Evolutionary conservation across 2,329 filamentous ascomycete genomes (phyloP).

Genomic region (Cercospora zeae-maydis): DNA sequence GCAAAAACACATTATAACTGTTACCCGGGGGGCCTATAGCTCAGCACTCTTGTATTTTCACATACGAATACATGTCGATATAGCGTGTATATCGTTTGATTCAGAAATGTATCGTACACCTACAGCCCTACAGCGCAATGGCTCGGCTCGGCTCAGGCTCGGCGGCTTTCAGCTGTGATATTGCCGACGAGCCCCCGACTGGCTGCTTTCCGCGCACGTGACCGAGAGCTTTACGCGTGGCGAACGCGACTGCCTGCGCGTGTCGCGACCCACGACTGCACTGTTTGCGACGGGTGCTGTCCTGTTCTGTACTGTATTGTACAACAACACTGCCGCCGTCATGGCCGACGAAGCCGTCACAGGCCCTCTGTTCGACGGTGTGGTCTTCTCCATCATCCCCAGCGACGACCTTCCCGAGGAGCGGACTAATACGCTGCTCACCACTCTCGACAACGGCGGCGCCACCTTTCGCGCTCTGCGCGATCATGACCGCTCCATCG

Average conservation of each 20-base stretch:
- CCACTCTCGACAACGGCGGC: slow-evolving; percentile 46
- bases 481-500: slow-evolving; percentile 36
- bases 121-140: too few species aligned
- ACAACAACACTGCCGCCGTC: background rate
- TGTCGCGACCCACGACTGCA: background rate
- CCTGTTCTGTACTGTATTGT: background rate
- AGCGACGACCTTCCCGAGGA: slow-evolving; percentile 29
- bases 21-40: too few species aligned
- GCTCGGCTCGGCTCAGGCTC: too few species aligned
- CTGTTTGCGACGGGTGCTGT: background rate
- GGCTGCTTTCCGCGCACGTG: background rate
- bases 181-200: too few species aligned
- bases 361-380: slow-evolving; percentile 38
- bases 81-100: too few species aligned
- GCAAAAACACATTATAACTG: too few species aligned
- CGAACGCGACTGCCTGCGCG: background rate
- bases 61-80: too few species aligned
- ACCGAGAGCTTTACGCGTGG: background rate
- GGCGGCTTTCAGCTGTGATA: too few species aligned
- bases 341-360: slow-evolving; percentile 21
- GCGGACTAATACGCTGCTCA: slow-evolving; percentile 42
- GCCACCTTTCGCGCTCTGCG: slow-evolving; percentile 46
- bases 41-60: too few species aligned
- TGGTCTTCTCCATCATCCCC: slow-evolving; percentile 45
- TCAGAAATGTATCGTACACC: too few species aligned